These are phyloP conservation scores for Spinellus fusiger DNA, from an alignment of 192 early-diverging fungal species.

Conservation along the genomic window DNA sequence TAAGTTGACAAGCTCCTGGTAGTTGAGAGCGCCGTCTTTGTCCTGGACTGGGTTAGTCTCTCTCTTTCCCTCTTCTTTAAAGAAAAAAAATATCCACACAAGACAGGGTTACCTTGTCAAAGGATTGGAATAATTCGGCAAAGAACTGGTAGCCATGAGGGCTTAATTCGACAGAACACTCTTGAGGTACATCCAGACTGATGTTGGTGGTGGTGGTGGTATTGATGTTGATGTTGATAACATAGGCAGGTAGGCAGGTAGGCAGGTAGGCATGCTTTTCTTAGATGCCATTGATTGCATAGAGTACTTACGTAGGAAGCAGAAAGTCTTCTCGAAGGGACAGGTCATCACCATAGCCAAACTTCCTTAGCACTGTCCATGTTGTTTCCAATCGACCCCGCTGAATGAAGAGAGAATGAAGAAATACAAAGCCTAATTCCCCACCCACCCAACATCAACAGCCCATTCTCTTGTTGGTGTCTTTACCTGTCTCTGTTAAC, in stretches of 20 bases:
- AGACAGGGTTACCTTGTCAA: slow-evolving; percentile 66
- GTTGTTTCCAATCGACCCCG: slow-evolving; percentile 95
- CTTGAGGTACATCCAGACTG: slow-evolving; percentile 81
- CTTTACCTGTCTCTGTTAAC: slow-evolving; percentile 63
- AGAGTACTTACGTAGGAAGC: slow-evolving; percentile 60
- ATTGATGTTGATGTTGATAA: background rate
- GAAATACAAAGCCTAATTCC: slow-evolving; percentile 76
- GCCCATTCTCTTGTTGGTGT: background rate
- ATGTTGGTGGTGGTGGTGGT: too few relatives aligned
- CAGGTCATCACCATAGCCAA: slow-evolving; percentile 96
- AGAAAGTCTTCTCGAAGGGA: slow-evolving; percentile 88
- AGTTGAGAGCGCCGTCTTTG: slow-evolving; percentile 91
- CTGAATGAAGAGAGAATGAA: slow-evolving; percentile 96
- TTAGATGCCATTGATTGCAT: background rate
- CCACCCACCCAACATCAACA: background rate
- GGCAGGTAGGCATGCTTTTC: background rate
- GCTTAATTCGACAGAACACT: slow-evolving; percentile 92
- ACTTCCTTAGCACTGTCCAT: slow-evolving; percentile 93
- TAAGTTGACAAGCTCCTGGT: slow-evolving; percentile 75
- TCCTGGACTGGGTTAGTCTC: slow-evolving; percentile 48
- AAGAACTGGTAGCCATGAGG: slow-evolving; percentile 93
- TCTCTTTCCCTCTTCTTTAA: background rate
- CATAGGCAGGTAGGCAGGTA: background rate
- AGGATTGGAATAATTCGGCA: slow-evolving; percentile 87
- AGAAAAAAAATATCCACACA: background rate